Evolutionary conservation across 345 rosid genomes (phyloP).

Genomic region (Nasturtium officinale): DNA sequence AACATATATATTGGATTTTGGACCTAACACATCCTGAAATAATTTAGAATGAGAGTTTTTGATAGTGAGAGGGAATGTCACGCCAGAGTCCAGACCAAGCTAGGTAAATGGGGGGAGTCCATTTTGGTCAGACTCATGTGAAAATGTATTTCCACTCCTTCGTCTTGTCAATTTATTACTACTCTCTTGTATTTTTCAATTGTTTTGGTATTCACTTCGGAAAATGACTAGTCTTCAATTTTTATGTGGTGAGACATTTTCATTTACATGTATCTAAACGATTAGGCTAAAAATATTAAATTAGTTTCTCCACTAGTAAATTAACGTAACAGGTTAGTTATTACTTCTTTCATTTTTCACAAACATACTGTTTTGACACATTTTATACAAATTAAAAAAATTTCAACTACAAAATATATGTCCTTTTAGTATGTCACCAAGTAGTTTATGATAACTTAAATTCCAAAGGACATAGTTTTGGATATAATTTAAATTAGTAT

Average conservation of each 20-base stretch:
- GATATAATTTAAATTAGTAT: not conserved
- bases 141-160: constrained; percentile 5
- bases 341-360: not conserved
- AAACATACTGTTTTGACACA: not conserved
- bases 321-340: not conserved
- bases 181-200: constrained; percentile 20
- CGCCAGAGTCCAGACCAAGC: constrained; percentile 14
- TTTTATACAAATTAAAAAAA: not conserved
- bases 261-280: constrained; percentile 2
- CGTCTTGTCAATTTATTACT: constrained; percentile 37
- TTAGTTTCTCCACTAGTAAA: not conserved
- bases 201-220: constrained; percentile 11
- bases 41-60: not conserved
- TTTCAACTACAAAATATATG: not conserved
- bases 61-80: constrained; percentile 21
- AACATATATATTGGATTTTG: not conserved
- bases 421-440: not conserved
- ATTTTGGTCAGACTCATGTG: constrained; percentile 39
- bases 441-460: not conserved
- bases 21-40: not conserved
- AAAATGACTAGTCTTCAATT: constrained; percentile 32
- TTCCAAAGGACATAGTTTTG: not conserved
- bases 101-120: not conserved
- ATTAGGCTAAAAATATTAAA: not conserved
- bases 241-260: constrained; percentile 4